Evolutionary conservation across 208 protist genomes (phyloP).

Genomic region (Vickermania ingenoplastis): DNA sequence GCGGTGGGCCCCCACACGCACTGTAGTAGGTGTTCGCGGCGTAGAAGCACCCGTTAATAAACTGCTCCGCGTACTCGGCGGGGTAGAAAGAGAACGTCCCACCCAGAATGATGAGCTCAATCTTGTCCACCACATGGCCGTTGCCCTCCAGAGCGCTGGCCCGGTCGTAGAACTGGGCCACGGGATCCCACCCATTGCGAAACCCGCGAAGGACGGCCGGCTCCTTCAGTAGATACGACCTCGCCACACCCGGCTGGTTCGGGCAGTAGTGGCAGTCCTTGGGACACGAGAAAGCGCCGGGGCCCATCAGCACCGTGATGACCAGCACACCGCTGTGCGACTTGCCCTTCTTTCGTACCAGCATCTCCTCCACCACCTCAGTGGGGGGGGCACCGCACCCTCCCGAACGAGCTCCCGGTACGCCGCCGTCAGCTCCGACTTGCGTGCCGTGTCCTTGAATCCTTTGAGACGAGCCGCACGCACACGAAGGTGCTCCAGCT

Average conservation of each 20-base stretch:
- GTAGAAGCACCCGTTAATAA: conserved; percentile 85
- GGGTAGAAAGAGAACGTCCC: conserved; percentile 99
- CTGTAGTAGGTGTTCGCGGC: conserved; percentile 90
- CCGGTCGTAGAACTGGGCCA: conserved; percentile 88
- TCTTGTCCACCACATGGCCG: conserved; percentile 92
- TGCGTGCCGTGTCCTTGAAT: conserved; percentile 78
- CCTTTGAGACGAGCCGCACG: conserved; percentile 68
- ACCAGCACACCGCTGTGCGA: conserved; percentile 90
- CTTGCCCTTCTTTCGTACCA: conserved; percentile 78
- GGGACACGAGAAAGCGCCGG: conserved; percentile 85
- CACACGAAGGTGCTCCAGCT: conserved; percentile 69
- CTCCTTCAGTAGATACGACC: conserved; percentile 88
- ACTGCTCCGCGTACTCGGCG: conserved; percentile 90
- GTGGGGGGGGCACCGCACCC: conserved; percentile 32
- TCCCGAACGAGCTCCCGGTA: conserved; percentile 74
- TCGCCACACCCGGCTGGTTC: conserved; percentile 84
- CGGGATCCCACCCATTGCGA: conserved; percentile 85
- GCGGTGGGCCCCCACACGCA: conserved; percentile 20
- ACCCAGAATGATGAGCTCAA: conserved; percentile 99
- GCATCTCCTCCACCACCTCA: conserved; percentile 43
- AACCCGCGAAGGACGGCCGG: conserved; percentile 86
- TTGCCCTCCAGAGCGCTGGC: conserved; percentile 86
- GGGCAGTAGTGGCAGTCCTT: conserved; percentile 93
- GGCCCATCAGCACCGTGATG: conserved; percentile 89
- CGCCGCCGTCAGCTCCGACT: conserved; percentile 80